These are phyloP conservation scores for Fusarium anthophilum DNA, from an alignment of 2,329 filamentous ascomycete species.

Conservation along the genomic window DNA sequence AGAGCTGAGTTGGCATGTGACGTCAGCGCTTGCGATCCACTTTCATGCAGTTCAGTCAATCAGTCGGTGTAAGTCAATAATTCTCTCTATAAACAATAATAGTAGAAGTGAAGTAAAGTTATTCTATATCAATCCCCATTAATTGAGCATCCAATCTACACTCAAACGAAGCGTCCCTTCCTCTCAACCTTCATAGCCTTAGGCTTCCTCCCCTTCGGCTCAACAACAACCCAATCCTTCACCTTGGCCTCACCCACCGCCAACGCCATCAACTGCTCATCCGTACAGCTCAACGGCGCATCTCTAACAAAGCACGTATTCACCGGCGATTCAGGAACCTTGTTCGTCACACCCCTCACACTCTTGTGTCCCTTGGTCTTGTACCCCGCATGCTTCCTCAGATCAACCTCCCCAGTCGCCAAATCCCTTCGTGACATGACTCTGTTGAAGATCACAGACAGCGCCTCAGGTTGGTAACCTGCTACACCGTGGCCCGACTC, in stretches of 20 bases:
- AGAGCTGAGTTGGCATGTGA: conserved; percentile 19
- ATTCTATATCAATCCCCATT: neutral
- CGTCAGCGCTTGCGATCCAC: conserved; percentile 19
- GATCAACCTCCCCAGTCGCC: conserved; percentile 58
- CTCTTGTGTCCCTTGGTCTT: conserved; percentile 53
- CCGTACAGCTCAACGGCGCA: conserved; percentile 53
- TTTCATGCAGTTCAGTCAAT: neutral
- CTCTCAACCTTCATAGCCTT: neutral
- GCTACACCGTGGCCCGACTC: conserved; percentile 70
- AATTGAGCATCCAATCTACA: neutral
- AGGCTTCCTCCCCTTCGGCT: conserved; percentile 12
- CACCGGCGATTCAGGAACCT: conserved; percentile 54
- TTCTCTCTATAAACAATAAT: neutral
- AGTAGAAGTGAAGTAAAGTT: neutral
- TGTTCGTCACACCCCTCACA: conserved; percentile 63
- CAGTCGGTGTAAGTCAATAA: neutral
- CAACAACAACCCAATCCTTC: conserved; percentile 30
- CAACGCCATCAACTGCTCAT: conserved; percentile 35
- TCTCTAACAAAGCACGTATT: conserved; percentile 66
- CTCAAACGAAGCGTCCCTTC: neutral
- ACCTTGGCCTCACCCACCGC: conserved; percentile 28
- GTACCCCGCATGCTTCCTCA: conserved; percentile 50
- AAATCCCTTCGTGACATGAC: conserved; percentile 63
- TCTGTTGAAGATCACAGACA: conserved; percentile 65
- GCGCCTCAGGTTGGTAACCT: conserved; percentile 65